These are phyloP conservation scores for Sarcomyxa edulis DNA, from an alignment of 768 basidiomycete species.

Conservation along the genomic window DNA sequence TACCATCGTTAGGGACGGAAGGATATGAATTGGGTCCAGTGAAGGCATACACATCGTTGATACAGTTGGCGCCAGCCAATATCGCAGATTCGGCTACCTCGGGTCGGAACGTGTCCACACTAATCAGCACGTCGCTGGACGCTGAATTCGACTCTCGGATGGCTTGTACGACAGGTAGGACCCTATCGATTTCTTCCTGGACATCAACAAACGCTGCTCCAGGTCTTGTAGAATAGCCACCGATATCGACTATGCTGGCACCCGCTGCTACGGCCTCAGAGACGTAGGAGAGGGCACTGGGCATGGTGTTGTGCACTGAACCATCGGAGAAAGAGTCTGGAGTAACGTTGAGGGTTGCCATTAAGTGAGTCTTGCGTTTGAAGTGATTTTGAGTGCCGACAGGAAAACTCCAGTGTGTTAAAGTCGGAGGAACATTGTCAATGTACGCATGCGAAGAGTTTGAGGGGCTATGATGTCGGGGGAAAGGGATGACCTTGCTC, in stretches of 20 bases:
- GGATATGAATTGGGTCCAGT: slow-evolving; percentile 52
- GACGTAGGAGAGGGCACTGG: slow-evolving; percentile 51
- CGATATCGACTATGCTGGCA: slow-evolving; percentile 83
- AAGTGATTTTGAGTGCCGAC: slow-evolving; percentile 11
- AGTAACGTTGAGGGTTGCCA: slow-evolving; percentile 91
- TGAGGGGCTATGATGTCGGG: slow-evolving; percentile 36
- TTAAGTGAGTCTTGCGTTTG: slow-evolving; percentile 55
- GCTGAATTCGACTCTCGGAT: slow-evolving; percentile 33
- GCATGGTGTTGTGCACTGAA: slow-evolving; percentile 44
- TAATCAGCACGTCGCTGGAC: slow-evolving; percentile 46
- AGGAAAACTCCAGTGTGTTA: slow-evolving; percentile 46
- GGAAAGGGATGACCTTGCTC: slow-evolving; percentile 74
- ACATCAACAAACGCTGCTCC: slow-evolving; percentile 59
- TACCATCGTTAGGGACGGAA: slow-evolving; percentile 21
- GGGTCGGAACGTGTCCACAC: slow-evolving; percentile 86
- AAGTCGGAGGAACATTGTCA: slow-evolving; percentile 37
- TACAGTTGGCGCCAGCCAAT: slow-evolving; percentile 80
- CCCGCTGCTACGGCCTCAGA: slow-evolving; percentile 44
- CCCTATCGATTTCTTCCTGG: slow-evolving; percentile 68
- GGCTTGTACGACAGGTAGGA: slow-evolving; percentile 63
- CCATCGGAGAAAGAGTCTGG: slow-evolving; percentile 98
- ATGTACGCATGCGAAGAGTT: slow-evolving; percentile 17
- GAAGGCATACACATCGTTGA: slow-evolving; percentile 90
- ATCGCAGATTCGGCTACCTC: slow-evolving; percentile 73
- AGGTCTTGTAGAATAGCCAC: slow-evolving; percentile 92